Conservation (phyloP, 805 yeast genomes). For the Saturnispora diversa region DNA sequence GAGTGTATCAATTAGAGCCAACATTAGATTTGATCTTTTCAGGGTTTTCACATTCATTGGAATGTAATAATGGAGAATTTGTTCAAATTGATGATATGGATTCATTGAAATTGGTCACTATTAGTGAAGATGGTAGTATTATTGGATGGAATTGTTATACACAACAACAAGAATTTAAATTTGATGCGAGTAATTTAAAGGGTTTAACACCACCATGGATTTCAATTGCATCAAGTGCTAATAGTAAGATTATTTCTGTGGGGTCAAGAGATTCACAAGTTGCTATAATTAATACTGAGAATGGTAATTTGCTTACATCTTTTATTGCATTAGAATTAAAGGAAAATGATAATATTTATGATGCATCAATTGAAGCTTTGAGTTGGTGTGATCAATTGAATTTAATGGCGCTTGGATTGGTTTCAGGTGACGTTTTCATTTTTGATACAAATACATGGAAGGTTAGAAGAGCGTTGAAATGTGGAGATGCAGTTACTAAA, state of each 20-base stretch:
- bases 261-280: constrained; percentile 88
- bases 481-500: constrained; percentile 81
- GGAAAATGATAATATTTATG: constrained; percentile 49
- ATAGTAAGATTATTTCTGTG: constrained; percentile 48
- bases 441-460: constrained; percentile 85
- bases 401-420: constrained; percentile 79
- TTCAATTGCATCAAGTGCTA: constrained; percentile 46
- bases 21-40: constrained; percentile 63
- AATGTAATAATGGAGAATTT: constrained; percentile 75
- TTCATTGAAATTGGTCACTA: constrained; percentile 57
- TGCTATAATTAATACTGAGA: constrained; percentile 65
- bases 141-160: constrained; percentile 88
- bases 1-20: constrained; percentile 77
- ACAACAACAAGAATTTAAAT: constrained; percentile 57
- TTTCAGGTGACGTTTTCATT: constrained; percentile 75
- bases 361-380: constrained; percentile 71
- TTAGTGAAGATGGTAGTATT: constrained; percentile 79
- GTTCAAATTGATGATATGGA: constrained; percentile 51
- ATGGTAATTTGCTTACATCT: constrained; percentile 60
- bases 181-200: constrained; percentile 57
- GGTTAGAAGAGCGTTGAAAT: constrained; percentile 58
- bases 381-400: constrained; percentile 57
- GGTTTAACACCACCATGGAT: constrained; percentile 88
- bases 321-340: constrained; percentile 57
- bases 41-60: constrained; percentile 73